Percentiles rank a stretch among this genome's conserved stretches.
phyloP scores from a whole-genome alignment of 345 rosid genomes.

The Arabis hirsuta region DNA sequence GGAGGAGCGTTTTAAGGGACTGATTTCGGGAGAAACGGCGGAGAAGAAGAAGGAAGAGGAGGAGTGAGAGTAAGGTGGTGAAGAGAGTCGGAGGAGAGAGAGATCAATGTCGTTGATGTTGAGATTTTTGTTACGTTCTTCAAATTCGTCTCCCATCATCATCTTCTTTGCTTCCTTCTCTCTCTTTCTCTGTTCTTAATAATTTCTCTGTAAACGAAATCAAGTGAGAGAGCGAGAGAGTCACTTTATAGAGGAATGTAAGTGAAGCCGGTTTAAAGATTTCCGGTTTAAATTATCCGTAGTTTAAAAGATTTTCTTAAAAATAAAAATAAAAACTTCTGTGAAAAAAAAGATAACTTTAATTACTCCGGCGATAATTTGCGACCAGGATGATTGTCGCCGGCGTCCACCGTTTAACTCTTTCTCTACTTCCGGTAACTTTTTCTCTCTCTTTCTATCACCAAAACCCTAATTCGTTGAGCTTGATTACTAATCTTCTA shows the following conservation, averaged over 20 bases:
- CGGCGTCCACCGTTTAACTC: conserved; percentile 24
- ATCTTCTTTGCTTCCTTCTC: conserved; percentile 20
- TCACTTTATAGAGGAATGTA: background rate
- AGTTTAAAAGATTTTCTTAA: too few relatives aligned
- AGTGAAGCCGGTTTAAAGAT: conserved; percentile 13
- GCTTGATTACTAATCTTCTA: conserved; percentile 11
- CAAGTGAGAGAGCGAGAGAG: background rate
- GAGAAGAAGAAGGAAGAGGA: conserved; percentile 3
- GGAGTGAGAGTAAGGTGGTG: conserved; percentile 32
- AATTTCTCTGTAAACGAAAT: conserved; percentile 24
- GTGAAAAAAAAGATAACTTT: too few relatives aligned
- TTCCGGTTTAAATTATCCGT: conserved; percentile 15
- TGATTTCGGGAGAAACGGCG: conserved; percentile 22
- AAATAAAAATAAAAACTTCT: too few relatives aligned
- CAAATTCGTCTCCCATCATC: conserved; percentile 16
- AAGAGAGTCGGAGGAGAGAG: conserved; percentile 43
- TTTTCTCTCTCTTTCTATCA: background rate
- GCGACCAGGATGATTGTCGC: conserved; percentile 34
- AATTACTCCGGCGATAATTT: background rate
- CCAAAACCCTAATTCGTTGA: background rate
- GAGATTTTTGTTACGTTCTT: conserved; percentile 14
- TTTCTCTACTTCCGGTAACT: conserved; percentile 31
- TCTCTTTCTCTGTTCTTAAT: background rate
- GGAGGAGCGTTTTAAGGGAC: conserved; percentile 41
- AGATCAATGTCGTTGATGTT: conserved; percentile 41